Conservation (phyloP, 306 rosid species). For the Prunus mume region DNA sequence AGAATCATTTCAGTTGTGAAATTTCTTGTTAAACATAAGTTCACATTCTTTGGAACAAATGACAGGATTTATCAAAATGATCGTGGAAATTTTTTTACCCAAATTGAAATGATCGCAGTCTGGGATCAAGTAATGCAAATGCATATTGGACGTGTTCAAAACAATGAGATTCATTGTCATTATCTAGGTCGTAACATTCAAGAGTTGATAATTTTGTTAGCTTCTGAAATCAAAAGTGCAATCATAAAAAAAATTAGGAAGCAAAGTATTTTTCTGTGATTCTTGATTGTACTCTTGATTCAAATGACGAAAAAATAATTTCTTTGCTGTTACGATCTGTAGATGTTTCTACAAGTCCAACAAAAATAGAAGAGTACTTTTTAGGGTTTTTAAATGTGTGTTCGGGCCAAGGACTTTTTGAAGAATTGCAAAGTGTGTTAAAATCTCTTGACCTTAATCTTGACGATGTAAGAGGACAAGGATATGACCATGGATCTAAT, state of each 20-base stretch:
- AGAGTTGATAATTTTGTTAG: not conserved
- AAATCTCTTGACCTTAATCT: conserved; percentile 14
- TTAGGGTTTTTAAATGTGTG: not conserved
- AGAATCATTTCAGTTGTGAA: conserved; percentile 9
- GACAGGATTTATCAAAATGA: not conserved
- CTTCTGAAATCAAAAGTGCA: conserved; percentile 1
- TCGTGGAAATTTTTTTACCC: not conserved
- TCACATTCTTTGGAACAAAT: not conserved
- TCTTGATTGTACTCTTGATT: not conserved
- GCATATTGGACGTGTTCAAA: not conserved
- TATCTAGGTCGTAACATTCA: not conserved
- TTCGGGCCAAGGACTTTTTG: not conserved
- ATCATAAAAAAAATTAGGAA: not conserved
- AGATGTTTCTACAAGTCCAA: not conserved
- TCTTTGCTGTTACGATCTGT: not conserved
- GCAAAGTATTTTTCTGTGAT: not conserved
- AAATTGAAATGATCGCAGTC: not conserved
- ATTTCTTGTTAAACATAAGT: not conserved
- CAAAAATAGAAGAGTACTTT: conserved; percentile 7
- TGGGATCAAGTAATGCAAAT: not conserved
- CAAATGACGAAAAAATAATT: not conserved
- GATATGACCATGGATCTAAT: not conserved
- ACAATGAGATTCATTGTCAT: not conserved
- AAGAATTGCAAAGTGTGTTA: not conserved
- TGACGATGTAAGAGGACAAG: not conserved